These are phyloP conservation scores for Tricholoma hemisulphureum DNA, from an alignment of 768 basidiomycete genomes.

Conservation along the genomic window DNA sequence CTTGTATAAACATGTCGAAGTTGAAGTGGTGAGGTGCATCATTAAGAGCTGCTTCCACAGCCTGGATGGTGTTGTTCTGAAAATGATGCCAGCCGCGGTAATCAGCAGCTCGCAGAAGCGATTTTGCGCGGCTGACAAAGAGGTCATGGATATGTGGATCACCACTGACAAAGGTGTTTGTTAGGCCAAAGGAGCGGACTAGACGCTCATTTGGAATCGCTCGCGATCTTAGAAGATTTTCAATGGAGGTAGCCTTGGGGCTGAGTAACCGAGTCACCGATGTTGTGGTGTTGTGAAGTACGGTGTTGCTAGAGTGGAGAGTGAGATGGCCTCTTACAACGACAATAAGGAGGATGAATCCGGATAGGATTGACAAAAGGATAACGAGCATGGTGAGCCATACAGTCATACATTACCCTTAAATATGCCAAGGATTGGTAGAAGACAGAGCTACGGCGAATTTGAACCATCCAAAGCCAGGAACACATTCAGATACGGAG, in stretches of 20 bases:
- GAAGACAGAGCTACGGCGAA: no score
- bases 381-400: conserved; percentile 5
- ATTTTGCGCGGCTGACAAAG: conserved; percentile 31
- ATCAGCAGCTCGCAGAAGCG: conserved; percentile 27
- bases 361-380: background rate
- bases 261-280: conserved; percentile 6
- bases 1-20: conserved; percentile 43
- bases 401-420: background rate
- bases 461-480: no score
- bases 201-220: conserved; percentile 37
- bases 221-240: conserved; percentile 28
- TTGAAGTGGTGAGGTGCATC: conserved; percentile 7
- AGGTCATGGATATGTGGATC: conserved; percentile 33
- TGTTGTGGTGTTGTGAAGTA: background rate
- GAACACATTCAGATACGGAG: background rate
- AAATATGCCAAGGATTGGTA: background rate
- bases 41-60: conserved; percentile 27
- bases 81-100: conserved; percentile 35
- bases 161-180: conserved; percentile 53
- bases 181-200: conserved; percentile 31
- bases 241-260: conserved; percentile 9
- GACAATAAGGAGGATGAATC: background rate
- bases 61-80: conserved; percentile 26
- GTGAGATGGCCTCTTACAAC: background rate
- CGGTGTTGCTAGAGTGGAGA: background rate